Percentiles rank a stretch among this genome's conserved stretches.
These are phyloP conservation scores for Neurospora sp. DNA, from an alignment of 495 filamentous ascomycete species.

Conservation along the genomic window DNA sequence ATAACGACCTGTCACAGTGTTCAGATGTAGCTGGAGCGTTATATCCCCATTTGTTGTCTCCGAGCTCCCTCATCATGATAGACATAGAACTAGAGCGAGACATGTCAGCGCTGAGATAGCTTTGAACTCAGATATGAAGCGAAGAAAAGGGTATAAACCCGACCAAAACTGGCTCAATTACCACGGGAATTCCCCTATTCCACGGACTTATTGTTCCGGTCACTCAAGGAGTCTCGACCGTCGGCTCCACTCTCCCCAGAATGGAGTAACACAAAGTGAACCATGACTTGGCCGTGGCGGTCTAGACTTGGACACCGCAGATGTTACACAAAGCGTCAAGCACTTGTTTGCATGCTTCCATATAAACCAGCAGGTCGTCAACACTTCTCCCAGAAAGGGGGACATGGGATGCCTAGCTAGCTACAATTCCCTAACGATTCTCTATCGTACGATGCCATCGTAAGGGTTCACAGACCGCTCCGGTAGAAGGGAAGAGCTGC, in stretches of 20 bases:
- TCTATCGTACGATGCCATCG: neutral
- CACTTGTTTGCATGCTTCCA: neutral
- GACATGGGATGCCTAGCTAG: neutral
- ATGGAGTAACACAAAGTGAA: neutral
- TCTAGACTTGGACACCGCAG: neutral
- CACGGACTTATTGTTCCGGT: neutral
- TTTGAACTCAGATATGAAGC: neutral
- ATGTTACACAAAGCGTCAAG: neutral
- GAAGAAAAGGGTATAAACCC: neutral
- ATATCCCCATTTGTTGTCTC: neutral
- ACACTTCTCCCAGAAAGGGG: neutral
- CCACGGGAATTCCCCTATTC: neutral
- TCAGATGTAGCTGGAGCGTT: neutral
- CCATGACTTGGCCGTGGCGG: neutral
- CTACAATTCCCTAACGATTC: neutral
- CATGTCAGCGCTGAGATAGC: neutral
- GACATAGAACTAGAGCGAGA: neutral
- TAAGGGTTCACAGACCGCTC: neutral
- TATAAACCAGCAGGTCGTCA: neutral
- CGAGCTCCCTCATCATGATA: neutral
- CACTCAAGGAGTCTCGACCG: neutral
- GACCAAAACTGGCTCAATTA: neutral
- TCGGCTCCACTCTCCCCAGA: neutral
- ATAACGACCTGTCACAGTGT: neutral
- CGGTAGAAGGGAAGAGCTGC: neutral